phyloP scores from a whole-genome alignment of 1,284 basidiomycete species.

The Taiwanofungus camphoratus region DNA sequence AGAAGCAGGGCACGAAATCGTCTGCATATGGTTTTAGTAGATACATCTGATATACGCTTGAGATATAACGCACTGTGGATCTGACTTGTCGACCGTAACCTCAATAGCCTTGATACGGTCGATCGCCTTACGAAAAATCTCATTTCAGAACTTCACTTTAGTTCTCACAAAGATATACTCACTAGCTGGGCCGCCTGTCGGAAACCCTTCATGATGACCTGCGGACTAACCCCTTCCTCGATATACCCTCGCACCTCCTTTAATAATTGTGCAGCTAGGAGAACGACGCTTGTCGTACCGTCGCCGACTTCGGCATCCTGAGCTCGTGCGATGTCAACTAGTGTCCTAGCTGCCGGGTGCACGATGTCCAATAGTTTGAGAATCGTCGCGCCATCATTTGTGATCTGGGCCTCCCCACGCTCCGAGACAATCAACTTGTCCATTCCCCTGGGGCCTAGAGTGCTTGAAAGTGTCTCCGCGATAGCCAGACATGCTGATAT shows the following conservation, averaged over 20 bases:
- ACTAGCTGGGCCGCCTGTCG: constrained; percentile 85
- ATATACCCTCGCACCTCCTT: constrained; percentile 92
- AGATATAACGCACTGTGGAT: constrained; percentile 68
- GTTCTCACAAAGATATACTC: constrained; percentile 25
- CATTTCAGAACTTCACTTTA: constrained; percentile 2
- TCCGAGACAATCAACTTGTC: constrained; percentile 94
- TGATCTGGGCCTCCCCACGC: constrained; percentile 94
- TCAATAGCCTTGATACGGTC: constrained; percentile 89
- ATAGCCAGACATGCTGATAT: constrained; percentile 94
- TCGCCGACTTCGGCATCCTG: constrained; percentile 99
- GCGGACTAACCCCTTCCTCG: constrained; percentile 96
- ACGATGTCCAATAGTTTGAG: constrained; percentile 96
- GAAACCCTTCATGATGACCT: constrained; percentile 97
- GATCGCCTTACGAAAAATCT: constrained; percentile 54
- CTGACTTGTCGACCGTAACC: constrained; percentile 84
- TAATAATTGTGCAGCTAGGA: constrained; percentile 91
- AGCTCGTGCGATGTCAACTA: constrained; percentile 96
- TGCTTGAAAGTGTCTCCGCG: constrained; percentile 85
- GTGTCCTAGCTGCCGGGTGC: constrained; percentile 92
- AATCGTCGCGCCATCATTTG: constrained; percentile 98
- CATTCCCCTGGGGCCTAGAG: constrained; percentile 98
- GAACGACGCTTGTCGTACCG: constrained; percentile 94
- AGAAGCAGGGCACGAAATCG: constrained; percentile 91
- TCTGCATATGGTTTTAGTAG: constrained; percentile 34
- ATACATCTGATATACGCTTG: not conserved